Conservation (phyloP, 257 asterid species). For the Paraleonurus japonicus region DNA sequence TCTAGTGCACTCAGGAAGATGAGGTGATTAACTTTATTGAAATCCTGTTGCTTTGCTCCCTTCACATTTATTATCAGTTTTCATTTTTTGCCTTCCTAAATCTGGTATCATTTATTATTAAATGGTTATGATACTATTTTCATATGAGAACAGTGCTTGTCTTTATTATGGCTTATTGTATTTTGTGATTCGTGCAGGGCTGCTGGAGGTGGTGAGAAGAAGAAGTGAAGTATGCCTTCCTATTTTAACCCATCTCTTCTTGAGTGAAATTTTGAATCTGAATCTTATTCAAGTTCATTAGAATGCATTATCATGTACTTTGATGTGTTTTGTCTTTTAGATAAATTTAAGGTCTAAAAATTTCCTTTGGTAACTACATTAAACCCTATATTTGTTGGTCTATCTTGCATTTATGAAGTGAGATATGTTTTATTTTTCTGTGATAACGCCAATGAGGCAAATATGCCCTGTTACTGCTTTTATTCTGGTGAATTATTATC, state of each 20-base stretch:
- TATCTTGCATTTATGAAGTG: not conserved
- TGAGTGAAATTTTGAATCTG: conserved; percentile 11
- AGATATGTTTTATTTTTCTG: not conserved
- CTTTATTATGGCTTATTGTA: not conserved
- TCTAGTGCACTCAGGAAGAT: conserved; percentile 62
- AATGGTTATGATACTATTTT: not conserved
- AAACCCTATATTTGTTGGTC: not conserved
- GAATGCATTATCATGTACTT: not conserved
- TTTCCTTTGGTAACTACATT: not conserved
- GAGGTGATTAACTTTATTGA: conserved; percentile 42
- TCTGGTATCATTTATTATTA: not conserved
- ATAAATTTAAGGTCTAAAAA: not conserved
- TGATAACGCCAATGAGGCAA: not conserved
- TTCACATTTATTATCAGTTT: not conserved
- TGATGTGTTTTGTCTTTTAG: not conserved
- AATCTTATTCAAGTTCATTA: not conserved
- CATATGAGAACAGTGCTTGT: not conserved
- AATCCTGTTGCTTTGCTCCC: not conserved
- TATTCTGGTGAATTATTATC: not conserved
- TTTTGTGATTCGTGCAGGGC: conserved; percentile 53
- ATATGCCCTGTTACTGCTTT: not conserved
- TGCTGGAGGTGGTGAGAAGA: conserved; percentile 92
- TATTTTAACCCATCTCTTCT: not conserved
- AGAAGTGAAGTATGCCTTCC: conserved; percentile 52
- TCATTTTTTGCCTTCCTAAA: not conserved